These are phyloP conservation scores for Astrothelium subdiscretum DNA, from an alignment of 495 filamentous ascomycete genomes.

Conservation along the genomic window DNA sequence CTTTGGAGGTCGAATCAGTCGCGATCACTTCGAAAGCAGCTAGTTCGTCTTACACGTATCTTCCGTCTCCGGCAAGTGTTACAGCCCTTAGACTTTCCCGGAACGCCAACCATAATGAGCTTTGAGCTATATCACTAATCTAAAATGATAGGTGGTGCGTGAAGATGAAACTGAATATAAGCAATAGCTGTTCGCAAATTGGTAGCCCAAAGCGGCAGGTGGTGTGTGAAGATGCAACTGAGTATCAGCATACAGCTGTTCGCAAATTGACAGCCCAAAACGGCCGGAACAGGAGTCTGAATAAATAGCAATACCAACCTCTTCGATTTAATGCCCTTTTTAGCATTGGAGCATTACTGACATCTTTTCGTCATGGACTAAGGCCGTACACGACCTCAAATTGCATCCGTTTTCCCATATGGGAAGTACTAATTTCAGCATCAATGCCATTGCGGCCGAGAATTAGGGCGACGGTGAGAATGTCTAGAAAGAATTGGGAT, in stretches of 20 bases:
- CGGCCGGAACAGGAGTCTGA: not conserved
- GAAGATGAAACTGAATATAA: too few species aligned
- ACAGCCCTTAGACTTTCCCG: not conserved
- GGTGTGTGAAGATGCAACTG: too few species aligned
- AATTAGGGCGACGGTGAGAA: not conserved
- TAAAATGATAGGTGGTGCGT: too few species aligned
- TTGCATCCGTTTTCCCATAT: not conserved
- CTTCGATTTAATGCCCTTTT: not conserved
- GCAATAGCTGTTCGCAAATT: too few species aligned
- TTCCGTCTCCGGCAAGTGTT: not conserved
- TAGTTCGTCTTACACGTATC: not conserved
- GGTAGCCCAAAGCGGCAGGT: too few species aligned
- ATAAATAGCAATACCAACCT: too few species aligned
- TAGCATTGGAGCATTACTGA: not conserved
- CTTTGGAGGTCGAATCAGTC: not conserved
- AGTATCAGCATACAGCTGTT: not conserved
- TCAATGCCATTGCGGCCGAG: not conserved
- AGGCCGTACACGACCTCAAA: not conserved
- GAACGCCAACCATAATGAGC: not conserved
- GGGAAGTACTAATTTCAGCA: not conserved
- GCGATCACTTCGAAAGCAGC: not conserved
- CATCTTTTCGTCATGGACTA: not conserved
- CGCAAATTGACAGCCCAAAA: not conserved
- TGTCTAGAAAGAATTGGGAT: not conserved
- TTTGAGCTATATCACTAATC: not conserved